phyloP scores from a whole-genome alignment of 2,329 filamentous ascomycete genomes.

The Alternaria triticimaculans region DNA sequence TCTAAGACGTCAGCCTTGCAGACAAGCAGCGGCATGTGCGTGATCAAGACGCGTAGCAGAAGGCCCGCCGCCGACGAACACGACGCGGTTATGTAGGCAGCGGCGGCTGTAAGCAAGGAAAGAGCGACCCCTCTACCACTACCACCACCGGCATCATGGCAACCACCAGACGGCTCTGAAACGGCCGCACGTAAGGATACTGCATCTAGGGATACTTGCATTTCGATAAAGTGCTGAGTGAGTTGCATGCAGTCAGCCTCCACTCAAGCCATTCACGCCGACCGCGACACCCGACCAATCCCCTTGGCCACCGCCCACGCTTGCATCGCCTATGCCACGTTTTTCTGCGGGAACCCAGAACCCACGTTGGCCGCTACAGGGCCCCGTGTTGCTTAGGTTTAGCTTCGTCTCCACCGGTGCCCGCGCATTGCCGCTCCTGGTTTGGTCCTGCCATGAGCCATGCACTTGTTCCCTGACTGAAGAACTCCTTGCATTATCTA shows the following conservation, averaged over 20 bases:
- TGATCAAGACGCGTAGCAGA: not conserved
- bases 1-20: slow-evolving; percentile 6
- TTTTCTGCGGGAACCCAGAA: slow-evolving; percentile 16
- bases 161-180: slow-evolving; percentile 14
- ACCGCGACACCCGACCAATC: not conserved
- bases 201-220: slow-evolving; percentile 22
- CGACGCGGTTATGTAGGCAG: not conserved
- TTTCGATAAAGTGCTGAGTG: slow-evolving; percentile 13
- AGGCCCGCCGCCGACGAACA: not conserved
- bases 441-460: not conserved
- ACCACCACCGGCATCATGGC: not conserved
- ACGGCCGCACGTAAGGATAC: slow-evolving; percentile 22
- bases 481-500: not conserved
- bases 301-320: slow-evolving; percentile 6
- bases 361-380: slow-evolving; percentile 11
- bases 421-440: slow-evolving; percentile 1
- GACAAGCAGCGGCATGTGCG: not conserved
- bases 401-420: not conserved
- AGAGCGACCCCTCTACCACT: slow-evolving; percentile 15
- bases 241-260: slow-evolving; percentile 21
- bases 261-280: slow-evolving; percentile 1
- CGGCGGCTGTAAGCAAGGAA: not conserved
- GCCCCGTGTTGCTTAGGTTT: slow-evolving; percentile 1
- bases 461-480: not conserved
- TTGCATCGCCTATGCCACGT: slow-evolving; percentile 13